phyloP scores from a whole-genome alignment of 768 basidiomycete species.

The Tulasnella sp. region DNA sequence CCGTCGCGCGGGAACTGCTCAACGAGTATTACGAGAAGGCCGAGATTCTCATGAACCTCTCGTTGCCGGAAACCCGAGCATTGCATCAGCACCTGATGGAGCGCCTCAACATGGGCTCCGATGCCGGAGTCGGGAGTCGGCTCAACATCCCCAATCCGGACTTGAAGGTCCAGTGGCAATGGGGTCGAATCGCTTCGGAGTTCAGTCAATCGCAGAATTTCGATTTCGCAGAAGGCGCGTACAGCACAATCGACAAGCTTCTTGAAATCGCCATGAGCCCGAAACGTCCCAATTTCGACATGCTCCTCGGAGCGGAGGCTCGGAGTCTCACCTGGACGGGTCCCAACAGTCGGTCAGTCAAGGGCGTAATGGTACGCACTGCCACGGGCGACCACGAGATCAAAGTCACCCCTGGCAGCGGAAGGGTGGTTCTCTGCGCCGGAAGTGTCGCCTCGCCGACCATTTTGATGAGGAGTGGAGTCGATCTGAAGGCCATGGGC shows the following conservation, averaged over 20 bases:
- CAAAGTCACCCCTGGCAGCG: neutral
- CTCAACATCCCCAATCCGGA: too few relatives aligned
- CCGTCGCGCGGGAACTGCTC: neutral
- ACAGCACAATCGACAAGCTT: conserved; percentile 22
- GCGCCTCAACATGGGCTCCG: conserved; percentile 10
- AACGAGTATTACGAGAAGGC: neutral
- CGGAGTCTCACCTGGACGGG: neutral
- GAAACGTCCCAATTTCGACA: conserved; percentile 25
- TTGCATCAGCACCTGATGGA: conserved; percentile 16
- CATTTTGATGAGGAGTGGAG: conserved; percentile 26
- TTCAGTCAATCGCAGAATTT: conserved; percentile 27
- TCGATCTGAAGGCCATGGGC: neutral
- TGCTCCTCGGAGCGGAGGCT: conserved; percentile 23
- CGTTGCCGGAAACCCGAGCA: neutral
- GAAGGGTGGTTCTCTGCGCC: conserved; percentile 23
- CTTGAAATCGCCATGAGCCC: conserved; percentile 28
- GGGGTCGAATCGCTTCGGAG: conserved; percentile 30
- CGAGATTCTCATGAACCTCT: conserved; percentile 8
- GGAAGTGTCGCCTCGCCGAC: conserved; percentile 26
- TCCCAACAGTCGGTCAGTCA: neutral
- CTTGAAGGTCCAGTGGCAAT: conserved; percentile 25
- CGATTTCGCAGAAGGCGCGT: conserved; percentile 25
- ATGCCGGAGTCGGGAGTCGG: too few relatives aligned
- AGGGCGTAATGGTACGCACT: conserved; percentile 10
- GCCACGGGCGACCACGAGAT: conserved; percentile 8